Percentiles rank a stretch among this genome's conserved stretches.
Evolutionary conservation across 225 moss, liverwort and hornwort genomes (phyloP).

Genomic region (Marchantia paleacea): DNA sequence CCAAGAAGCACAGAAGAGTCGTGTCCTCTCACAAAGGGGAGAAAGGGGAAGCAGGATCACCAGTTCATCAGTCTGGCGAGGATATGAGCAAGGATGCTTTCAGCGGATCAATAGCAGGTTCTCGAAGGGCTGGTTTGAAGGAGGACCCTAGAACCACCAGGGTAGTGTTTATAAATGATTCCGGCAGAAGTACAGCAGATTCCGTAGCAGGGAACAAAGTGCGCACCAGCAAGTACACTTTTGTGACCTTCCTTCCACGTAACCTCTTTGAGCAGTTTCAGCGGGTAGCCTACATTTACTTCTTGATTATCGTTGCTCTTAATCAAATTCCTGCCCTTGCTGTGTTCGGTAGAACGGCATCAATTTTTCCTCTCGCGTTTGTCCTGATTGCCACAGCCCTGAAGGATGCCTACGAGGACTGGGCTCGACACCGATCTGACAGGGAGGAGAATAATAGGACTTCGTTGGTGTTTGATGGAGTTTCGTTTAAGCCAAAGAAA

Average conservation of each 20-base stretch:
- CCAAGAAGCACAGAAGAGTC: conserved; percentile 21
- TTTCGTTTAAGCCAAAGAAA: conserved; percentile 56
- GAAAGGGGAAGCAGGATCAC: neutral
- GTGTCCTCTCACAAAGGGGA: neutral
- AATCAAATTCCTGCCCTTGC: conserved; percentile 92
- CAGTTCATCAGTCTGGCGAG: conserved; percentile 2
- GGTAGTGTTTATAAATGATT: conserved; percentile 67
- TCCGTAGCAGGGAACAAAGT: conserved; percentile 60
- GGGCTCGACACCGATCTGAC: conserved; percentile 71
- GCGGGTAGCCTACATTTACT: conserved; percentile 83
- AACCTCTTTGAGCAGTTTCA: conserved; percentile 94
- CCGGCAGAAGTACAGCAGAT: conserved; percentile 48
- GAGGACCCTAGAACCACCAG: conserved; percentile 39
- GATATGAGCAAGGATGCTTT: conserved; percentile 23
- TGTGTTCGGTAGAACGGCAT: conserved; percentile 79
- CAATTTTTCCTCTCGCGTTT: conserved; percentile 81
- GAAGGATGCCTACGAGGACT: conserved; percentile 93
- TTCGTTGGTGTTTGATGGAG: conserved; percentile 53
- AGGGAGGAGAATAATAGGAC: conserved; percentile 69
- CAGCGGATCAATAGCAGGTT: conserved; percentile 26
- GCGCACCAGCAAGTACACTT: conserved; percentile 78
- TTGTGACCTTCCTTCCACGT: conserved; percentile 67
- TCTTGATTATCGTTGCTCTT: conserved; percentile 70
- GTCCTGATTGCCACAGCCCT: conserved; percentile 79
- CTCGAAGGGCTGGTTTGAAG: conserved; percentile 28